A percentile compares a stretch with the other conserved stretches of the same genome.
Conservation (phyloP, 2,329 filamentous ascomycete genomes). For the Pezicula radicicola region DNA sequence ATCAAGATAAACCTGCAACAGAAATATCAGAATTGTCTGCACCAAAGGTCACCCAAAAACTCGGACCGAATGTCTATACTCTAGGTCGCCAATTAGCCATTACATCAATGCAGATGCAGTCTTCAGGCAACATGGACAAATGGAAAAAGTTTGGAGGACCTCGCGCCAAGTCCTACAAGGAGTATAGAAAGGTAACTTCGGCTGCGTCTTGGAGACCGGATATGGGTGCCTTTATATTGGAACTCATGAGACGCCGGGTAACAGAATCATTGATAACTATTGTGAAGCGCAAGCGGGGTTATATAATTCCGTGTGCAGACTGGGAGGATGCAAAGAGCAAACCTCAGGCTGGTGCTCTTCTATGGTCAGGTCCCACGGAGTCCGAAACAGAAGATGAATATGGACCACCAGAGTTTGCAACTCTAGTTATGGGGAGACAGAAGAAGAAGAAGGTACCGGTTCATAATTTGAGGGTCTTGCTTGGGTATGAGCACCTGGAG, state of each 20-base stretch:
- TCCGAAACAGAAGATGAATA: neutral
- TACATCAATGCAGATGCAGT: neutral
- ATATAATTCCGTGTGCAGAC: conserved; percentile 36
- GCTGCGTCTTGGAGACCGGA: conserved; percentile 42
- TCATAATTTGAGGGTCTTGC: conserved; percentile 48
- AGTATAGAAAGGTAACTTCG: no score
- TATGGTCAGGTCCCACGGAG: conserved; percentile 18
- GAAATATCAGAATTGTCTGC: no score
- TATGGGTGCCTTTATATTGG: conserved; percentile 52
- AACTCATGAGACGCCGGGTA: conserved; percentile 45
- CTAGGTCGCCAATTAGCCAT: conserved; percentile 1
- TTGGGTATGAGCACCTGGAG: conserved; percentile 44
- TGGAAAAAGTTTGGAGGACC: neutral
- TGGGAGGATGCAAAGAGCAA: conserved; percentile 42
- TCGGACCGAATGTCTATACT: conserved; percentile 10
- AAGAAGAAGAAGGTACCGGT: conserved; percentile 41
- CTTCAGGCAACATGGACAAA: neutral
- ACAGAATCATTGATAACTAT: conserved; percentile 43
- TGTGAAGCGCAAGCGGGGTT: conserved; percentile 30
- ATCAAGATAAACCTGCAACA: no score
- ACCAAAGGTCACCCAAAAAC: conserved; percentile 5
- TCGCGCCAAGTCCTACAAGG: conserved; percentile 21
- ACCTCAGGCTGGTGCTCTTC: conserved; percentile 22
- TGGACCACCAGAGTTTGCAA: conserved; percentile 39
- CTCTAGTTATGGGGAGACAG: conserved; percentile 34